Evolutionary conservation across 2,329 filamentous ascomycete species (phyloP).

Genomic region (Aspergillus sp.): DNA sequence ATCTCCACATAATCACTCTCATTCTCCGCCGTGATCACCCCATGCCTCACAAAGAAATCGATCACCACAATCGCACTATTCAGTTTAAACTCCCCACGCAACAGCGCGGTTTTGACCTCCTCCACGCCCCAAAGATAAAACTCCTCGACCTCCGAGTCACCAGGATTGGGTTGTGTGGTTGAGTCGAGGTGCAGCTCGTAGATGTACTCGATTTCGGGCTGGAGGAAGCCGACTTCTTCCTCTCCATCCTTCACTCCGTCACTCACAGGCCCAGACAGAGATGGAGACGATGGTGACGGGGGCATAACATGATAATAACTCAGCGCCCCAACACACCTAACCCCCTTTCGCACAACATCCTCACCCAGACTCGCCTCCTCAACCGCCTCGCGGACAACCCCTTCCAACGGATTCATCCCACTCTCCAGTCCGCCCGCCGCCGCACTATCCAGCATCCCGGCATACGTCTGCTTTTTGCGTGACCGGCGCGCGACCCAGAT

Average conservation of each 20-base stretch:
- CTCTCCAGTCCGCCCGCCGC: constrained; percentile 27
- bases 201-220: constrained; percentile 39
- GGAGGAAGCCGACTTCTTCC: constrained; percentile 24
- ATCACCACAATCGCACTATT: constrained; percentile 38
- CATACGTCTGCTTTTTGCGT: constrained; percentile 33
- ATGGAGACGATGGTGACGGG: no score
- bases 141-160: constrained; percentile 35
- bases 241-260: constrained; percentile 8
- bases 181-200: constrained; percentile 38
- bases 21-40: constrained; percentile 34
- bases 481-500: constrained; percentile 36
- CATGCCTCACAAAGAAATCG: constrained; percentile 39
- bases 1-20: constrained; percentile 38
- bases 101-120: constrained; percentile 32
- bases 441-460: constrained; percentile 35
- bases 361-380: constrained; percentile 25
- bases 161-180: constrained; percentile 28
- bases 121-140: constrained; percentile 34
- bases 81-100: constrained; percentile 33
- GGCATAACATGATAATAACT: constrained; percentile 18
- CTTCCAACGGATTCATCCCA: constrained; percentile 28
- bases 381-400: constrained; percentile 30
- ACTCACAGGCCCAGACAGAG: not conserved
- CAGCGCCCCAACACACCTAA: not conserved
- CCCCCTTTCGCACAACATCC: not conserved